phyloP scores from a whole-genome alignment of 768 basidiomycete genomes.

The Tylopilus subfusipes region DNA sequence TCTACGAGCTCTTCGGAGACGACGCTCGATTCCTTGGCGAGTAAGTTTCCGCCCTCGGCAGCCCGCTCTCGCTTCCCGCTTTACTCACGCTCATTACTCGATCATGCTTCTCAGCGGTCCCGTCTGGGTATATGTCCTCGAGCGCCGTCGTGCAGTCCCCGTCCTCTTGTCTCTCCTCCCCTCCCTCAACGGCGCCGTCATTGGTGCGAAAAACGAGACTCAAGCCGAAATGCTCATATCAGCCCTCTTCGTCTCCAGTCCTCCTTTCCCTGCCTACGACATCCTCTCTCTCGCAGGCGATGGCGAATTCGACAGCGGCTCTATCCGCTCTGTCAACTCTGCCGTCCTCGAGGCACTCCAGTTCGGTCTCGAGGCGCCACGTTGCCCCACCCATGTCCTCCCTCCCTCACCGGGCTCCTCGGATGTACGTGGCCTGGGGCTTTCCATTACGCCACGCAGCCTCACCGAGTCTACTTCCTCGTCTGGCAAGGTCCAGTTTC shows the following conservation, averaged over 20 bases:
- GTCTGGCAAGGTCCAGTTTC: conserved; percentile 53
- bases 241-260: conserved; percentile 77
- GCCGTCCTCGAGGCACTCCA: conserved; percentile 46
- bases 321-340: conserved; percentile 44
- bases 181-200: conserved; percentile 48
- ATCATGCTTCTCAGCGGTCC: conserved; percentile 54
- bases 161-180: conserved; percentile 80
- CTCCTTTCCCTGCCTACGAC: conserved; percentile 69
- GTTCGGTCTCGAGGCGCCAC: conserved; percentile 39
- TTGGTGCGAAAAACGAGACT: conserved; percentile 64
- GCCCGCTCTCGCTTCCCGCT: not conserved
- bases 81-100: conserved; percentile 12
- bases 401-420: conserved; percentile 32
- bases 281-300: conserved; percentile 46
- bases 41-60: conserved; percentile 44
- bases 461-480: conserved; percentile 31
- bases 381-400: conserved; percentile 39
- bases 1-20: conserved; percentile 77
- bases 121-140: conserved; percentile 90
- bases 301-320: conserved; percentile 34
- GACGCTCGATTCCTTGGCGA: conserved; percentile 71
- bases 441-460: conserved; percentile 27
- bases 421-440: conserved; percentile 20
- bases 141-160: conserved; percentile 76
- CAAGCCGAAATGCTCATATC: conserved; percentile 79